Conservation (phyloP, 257 asterid species). For the Lavandula angustifolia region DNA sequence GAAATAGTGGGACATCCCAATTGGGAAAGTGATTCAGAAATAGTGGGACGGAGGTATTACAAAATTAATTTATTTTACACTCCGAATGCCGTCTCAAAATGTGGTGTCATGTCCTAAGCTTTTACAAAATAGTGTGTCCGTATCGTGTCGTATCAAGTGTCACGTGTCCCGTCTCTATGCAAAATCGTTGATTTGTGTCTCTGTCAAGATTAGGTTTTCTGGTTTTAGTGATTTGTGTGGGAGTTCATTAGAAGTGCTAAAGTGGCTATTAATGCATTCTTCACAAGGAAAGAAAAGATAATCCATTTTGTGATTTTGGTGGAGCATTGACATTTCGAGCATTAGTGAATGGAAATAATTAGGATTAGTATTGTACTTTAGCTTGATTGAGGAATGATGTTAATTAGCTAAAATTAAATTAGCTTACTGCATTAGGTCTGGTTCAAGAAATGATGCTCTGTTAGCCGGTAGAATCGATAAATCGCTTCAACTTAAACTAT, state of each 20-base stretch:
- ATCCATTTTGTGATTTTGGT: slow-evolving; percentile 7
- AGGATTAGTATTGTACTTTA: neutral
- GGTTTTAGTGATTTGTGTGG: slow-evolving; percentile 12
- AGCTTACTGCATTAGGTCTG: slow-evolving; percentile 13
- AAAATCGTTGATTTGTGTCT: too few relatives aligned
- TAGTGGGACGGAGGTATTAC: too few relatives aligned
- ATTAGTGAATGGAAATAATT: neutral
- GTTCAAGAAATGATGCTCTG: neutral
- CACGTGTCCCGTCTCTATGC: too few relatives aligned
- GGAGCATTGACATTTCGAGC: neutral
- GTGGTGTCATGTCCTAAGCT: too few relatives aligned
- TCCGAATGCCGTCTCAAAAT: too few relatives aligned
- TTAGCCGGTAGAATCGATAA: neutral
- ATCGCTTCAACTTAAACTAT: neutral
- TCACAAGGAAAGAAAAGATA: neutral
- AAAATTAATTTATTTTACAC: too few relatives aligned
- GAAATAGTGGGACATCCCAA: too few relatives aligned
- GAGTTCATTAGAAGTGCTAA: slow-evolving; percentile 15
- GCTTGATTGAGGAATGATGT: slow-evolving; percentile 12
- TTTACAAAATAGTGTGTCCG: too few relatives aligned
- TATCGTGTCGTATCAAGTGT: too few relatives aligned
- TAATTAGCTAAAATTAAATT: neutral
- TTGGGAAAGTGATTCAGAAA: too few relatives aligned
- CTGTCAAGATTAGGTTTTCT: neutral
- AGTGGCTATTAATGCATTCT: neutral